These are phyloP conservation scores for Narthecium ossifragum DNA, from an alignment of 106 monocot genomes.

Conservation along the genomic window DNA sequence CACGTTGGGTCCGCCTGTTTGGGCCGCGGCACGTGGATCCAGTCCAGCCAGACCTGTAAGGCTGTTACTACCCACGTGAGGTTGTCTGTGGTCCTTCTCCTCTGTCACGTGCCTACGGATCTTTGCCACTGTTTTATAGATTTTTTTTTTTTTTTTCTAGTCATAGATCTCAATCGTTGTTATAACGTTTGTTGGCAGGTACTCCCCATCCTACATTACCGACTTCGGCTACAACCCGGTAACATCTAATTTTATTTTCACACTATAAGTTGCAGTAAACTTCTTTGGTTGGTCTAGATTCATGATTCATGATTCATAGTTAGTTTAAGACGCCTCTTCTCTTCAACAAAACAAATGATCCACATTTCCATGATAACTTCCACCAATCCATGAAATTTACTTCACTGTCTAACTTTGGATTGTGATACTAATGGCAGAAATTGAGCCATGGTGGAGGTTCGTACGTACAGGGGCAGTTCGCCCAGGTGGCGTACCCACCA, in stretches of 20 bases:
- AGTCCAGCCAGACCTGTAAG: too few relatives aligned
- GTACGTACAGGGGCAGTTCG: conserved; percentile 26
- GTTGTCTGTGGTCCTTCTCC: neutral
- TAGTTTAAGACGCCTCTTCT: too few relatives aligned
- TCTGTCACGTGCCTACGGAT: too few relatives aligned
- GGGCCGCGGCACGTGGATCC: too few relatives aligned
- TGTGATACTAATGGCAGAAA: conserved; percentile 11
- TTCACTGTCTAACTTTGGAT: too few relatives aligned
- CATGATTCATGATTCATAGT: too few relatives aligned
- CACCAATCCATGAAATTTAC: too few relatives aligned
- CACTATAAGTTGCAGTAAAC: too few relatives aligned
- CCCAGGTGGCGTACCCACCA: conserved; percentile 5
- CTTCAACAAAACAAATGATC: too few relatives aligned
- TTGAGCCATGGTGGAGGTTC: conserved; percentile 19
- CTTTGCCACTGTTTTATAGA: neutral
- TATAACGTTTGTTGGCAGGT: conserved; percentile 31
- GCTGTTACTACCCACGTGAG: neutral
- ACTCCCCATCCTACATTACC: conserved; percentile 43
- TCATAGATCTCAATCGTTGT: neutral
- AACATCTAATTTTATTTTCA: neutral
- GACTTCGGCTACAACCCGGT: conserved; percentile 41
- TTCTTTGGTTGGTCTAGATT: too few relatives aligned
- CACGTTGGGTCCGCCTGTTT: too few relatives aligned
- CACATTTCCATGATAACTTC: too few relatives aligned
- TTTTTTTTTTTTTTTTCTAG: neutral